A percentile compares a stretch with the other conserved stretches of the same genome.
These are phyloP conservation scores for Dendrobium officinale DNA, from an alignment of 106 monocot species.

Conservation along the genomic window DNA sequence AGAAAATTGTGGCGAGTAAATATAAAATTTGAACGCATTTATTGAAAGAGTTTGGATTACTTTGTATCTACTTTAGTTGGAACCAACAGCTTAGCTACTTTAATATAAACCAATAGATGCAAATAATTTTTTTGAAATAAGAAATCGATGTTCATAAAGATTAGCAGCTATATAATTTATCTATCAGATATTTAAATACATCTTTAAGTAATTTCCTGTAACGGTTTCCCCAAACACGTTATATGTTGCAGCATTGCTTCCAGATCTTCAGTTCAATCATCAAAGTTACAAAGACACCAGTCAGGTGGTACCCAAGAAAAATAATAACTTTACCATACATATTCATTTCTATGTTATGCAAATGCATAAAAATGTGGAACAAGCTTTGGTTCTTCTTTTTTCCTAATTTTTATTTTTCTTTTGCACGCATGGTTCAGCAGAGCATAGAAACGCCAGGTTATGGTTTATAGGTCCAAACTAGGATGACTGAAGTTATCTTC, in stretches of 20 bases:
- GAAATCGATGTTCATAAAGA: background rate
- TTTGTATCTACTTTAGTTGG: background rate
- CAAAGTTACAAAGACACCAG: background rate
- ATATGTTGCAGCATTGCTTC: background rate
- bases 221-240: background rate
- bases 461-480: background rate
- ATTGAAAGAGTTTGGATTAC: background rate
- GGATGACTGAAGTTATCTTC: background rate
- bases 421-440: background rate
- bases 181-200: background rate
- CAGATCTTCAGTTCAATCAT: background rate
- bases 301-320: background rate
- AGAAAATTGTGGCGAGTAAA: background rate
- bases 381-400: background rate
- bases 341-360: constrained; percentile 2
- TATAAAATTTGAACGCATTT: background rate
- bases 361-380: background rate
- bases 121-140: background rate
- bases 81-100: background rate
- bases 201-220: background rate
- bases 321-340: background rate
- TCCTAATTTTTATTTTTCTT: background rate
- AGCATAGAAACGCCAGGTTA: background rate
- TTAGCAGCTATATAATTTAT: background rate
- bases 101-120: background rate